These are phyloP conservation scores for Nemania sp. DNA, from an alignment of 2,329 filamentous ascomycete genomes.

Conservation along the genomic window DNA sequence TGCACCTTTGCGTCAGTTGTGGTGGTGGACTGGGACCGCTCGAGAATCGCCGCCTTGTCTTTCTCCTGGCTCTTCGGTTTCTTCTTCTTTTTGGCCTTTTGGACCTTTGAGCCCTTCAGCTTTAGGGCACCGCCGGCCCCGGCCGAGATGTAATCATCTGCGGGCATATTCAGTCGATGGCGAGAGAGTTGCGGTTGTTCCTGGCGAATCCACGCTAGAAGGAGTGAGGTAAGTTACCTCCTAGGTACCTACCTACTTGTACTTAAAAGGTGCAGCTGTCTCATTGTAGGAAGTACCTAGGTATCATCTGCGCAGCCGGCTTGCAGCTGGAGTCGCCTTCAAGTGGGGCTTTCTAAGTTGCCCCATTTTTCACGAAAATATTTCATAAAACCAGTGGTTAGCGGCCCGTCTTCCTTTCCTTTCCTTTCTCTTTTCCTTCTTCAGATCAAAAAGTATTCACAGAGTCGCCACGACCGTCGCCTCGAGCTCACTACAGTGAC, in stretches of 20 bases:
- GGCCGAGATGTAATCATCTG: slow-evolving; percentile 72
- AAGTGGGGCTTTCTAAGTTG: too few species aligned
- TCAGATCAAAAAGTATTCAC: slow-evolving; percentile 66
- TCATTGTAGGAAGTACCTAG: too few species aligned
- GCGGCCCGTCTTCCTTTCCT: background rate
- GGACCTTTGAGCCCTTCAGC: slow-evolving; percentile 75
- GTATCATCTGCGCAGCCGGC: too few species aligned
- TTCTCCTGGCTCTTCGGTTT: slow-evolving; percentile 51
- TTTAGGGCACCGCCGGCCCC: slow-evolving; percentile 76
- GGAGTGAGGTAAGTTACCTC: too few species aligned
- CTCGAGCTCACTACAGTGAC: slow-evolving; percentile 60
- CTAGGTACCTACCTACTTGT: too few species aligned
- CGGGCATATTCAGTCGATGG: slow-evolving; percentile 62
- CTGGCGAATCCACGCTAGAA: too few species aligned
- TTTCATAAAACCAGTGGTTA: slow-evolving; percentile 33
- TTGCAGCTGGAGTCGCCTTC: too few species aligned
- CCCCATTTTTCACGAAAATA: slow-evolving; percentile 15
- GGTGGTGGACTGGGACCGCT: slow-evolving; percentile 51
- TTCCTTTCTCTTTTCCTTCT: slow-evolving; percentile 51
- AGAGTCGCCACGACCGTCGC: slow-evolving; percentile 68
- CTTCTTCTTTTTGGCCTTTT: slow-evolving; percentile 66
- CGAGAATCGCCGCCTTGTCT: slow-evolving; percentile 44
- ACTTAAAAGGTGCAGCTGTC: too few species aligned
- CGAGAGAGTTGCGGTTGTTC: background rate
- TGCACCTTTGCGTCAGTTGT: slow-evolving; percentile 40